phyloP scores from a whole-genome alignment of 202 grass and related monocot genomes.

The Hordeum pubiflorum region DNA sequence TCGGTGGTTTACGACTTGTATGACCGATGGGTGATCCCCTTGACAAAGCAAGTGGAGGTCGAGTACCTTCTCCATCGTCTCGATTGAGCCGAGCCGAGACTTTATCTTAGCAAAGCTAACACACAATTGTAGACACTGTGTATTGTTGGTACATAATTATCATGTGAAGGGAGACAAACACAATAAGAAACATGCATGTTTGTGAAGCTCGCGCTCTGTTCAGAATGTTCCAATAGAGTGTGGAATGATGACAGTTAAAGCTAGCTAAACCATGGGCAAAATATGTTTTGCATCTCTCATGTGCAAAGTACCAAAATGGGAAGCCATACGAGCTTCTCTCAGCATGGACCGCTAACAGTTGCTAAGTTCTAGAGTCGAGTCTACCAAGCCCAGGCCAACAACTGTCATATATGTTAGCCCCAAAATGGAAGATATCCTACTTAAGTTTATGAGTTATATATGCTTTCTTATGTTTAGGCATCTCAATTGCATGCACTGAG shows the following conservation, averaged over 20 bases:
- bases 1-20: constrained; percentile 36
- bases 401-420: neutral
- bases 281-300: neutral
- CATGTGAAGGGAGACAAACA: neutral
- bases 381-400: neutral
- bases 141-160: neutral
- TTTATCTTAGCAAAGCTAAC: neutral
- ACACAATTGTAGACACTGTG: neutral
- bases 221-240: neutral
- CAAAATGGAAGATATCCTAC: constrained; percentile 1
- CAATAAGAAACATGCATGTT: constrained; percentile 2
- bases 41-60: constrained; percentile 57
- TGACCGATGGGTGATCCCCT: constrained; percentile 51
- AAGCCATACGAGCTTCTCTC: neutral
- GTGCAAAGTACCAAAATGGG: neutral
- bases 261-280: neutral
- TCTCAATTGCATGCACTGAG: neutral
- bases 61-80: constrained; percentile 63
- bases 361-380: neutral
- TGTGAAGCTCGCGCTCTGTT: neutral
- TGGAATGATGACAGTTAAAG: neutral
- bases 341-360: neutral
- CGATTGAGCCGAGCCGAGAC: constrained; percentile 31
- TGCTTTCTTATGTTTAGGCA: neutral
- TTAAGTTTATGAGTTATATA: neutral